A percentile compares a stretch with the other conserved stretches of the same genome.
phyloP scores from a whole-genome alignment of 768 basidiomycete genomes.

The Tylopilus rubrobrunneus region DNA sequence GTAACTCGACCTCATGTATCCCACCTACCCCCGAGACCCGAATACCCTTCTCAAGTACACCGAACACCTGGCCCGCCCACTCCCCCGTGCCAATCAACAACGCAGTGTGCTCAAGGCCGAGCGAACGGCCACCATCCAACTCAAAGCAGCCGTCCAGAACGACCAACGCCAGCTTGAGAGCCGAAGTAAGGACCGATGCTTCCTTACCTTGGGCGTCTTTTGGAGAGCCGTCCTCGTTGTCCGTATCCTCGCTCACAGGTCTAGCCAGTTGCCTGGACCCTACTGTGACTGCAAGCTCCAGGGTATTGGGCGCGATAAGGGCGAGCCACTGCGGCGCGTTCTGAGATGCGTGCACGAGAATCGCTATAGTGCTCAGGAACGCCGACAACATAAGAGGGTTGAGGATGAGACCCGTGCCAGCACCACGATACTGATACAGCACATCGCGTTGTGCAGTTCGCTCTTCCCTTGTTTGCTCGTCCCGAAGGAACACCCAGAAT shows the following conservation, averaged over 20 bases:
- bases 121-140: constrained; percentile 68
- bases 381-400: constrained; percentile 74
- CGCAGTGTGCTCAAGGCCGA: constrained; percentile 72
- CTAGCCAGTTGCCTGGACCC: constrained; percentile 62
- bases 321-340: constrained; percentile 79
- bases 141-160: constrained; percentile 73
- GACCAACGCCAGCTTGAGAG: constrained; percentile 75
- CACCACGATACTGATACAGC: constrained; percentile 59
- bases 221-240: constrained; percentile 27
- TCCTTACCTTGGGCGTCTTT: constrained; percentile 43
- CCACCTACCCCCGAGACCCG: constrained; percentile 64
- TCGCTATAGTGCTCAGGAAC: constrained; percentile 68
- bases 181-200: constrained; percentile 67
- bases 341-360: constrained; percentile 79
- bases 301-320: constrained; percentile 72
- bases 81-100: constrained; percentile 70
- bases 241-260: constrained; percentile 33
- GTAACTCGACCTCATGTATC: constrained; percentile 54
- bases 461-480: constrained; percentile 73
- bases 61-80: constrained; percentile 74
- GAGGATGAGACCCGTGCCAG: constrained; percentile 80
- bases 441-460: constrained; percentile 56
- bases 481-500: constrained; percentile 94
- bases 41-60: constrained; percentile 59
- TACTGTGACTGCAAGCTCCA: constrained; percentile 80